Base-by-base conservation (phyloP, 2,329 filamentous ascomycete species). In the Dothideomycetes sp. region DNA sequence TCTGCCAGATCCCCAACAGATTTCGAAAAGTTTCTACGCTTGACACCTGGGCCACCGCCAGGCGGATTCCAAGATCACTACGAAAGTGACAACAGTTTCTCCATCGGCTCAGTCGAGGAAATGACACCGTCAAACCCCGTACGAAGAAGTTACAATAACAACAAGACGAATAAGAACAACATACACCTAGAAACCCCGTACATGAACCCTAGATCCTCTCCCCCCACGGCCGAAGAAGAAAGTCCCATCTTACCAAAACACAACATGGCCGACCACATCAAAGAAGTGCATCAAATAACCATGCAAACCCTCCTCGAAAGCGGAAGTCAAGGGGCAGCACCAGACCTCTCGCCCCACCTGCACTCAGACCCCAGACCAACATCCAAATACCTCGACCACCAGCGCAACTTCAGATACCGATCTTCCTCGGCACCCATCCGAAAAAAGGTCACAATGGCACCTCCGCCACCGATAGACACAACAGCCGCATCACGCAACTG, bases 381-480 rank as follows among this genome's bases (percentile, higher is more conserved):
- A n/a, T 37, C 19, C 13, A 35, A 18, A 35, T 38, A 41, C 12
- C 36, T 23, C 16, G 44, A 41, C 3, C n/a, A n/a, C n/a, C 25
- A 38, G 28, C 43, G 45, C 2, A 43, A 33, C 32, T 32, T 31
- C 7, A 30, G 45, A 6, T 33, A 37, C 10, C 36, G 45, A 15
- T 44, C 45, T 15, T 31, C 43, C 13, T 47, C 33, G 39, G 48
- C 41, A 25, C 43, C 37, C 45, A 46, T 31, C 11, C 31, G 30
- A 15, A 56, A 57, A 31, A 56, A 52, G 41, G 56, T 60, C 4
- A 53, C 54, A 10, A 44, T 60, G 11, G 44, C 55, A 5, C 59
- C 57, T 6, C 56, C 56, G 16, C 56, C 56, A 1, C n/a, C n/a
- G n/a, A 60, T 61, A 19, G 51, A 60, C 33, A 55, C 54, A 1